A percentile compares a stretch with the other conserved stretches of the same genome.
Evolutionary conservation across 2,329 filamentous ascomycete species (phyloP).

Genomic region (Colletotrichum acutatum): DNA sequence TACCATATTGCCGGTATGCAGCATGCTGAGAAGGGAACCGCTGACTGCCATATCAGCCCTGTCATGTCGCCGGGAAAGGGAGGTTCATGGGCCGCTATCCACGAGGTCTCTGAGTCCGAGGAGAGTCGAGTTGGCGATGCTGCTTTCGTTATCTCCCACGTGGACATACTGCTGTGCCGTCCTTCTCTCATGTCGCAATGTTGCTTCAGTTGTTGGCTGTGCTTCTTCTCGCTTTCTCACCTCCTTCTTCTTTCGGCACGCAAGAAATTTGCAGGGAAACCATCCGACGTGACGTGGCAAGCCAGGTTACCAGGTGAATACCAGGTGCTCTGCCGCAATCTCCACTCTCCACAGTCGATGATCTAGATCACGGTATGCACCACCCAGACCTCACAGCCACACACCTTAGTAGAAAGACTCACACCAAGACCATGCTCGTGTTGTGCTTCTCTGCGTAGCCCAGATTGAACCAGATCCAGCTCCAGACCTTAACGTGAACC

Average conservation of each 20-base stretch:
- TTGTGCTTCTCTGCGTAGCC: neutral
- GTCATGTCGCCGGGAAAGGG: neutral
- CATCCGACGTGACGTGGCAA: neutral
- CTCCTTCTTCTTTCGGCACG: neutral
- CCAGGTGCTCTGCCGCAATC: neutral
- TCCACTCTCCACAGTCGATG: neutral
- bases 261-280: neutral
- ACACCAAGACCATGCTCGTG: neutral
- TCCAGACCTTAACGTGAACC: neutral
- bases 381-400: neutral
- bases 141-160: neutral
- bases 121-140: neutral
- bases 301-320: neutral
- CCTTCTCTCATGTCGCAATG: neutral
- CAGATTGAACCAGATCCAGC: neutral
- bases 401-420: neutral
- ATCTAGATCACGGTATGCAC: slow-evolving; percentile 5
- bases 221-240: neutral
- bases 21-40: neutral
- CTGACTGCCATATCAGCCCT: neutral
- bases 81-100: neutral
- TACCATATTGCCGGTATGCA: neutral
- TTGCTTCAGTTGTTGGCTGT: neutral
- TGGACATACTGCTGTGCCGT: neutral
- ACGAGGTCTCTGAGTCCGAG: neutral